Percentiles rank a stretch among this genome's conserved stretches.
Evolutionary conservation across 768 basidiomycete species (phyloP).

Genomic region (Serendipita sp.): DNA sequence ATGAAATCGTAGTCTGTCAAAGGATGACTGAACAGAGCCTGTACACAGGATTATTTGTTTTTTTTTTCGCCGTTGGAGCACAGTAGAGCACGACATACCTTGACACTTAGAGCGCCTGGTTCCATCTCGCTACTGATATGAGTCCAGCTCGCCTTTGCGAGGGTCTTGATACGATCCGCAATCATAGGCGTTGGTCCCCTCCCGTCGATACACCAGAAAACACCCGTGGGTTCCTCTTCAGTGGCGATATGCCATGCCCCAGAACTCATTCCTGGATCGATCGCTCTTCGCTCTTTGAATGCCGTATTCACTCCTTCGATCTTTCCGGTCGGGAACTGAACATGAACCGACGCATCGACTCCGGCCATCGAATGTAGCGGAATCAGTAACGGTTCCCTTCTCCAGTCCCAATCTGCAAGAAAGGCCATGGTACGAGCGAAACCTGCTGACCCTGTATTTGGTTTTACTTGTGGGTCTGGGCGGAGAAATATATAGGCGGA

Average conservation of each 20-base stretch:
- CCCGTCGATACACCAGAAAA: slow-evolving; percentile 54
- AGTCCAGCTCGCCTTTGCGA: slow-evolving; percentile 62
- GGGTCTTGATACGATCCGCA: slow-evolving; percentile 49
- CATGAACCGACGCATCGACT: slow-evolving; percentile 15
- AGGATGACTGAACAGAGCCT: slow-evolving; percentile 80
- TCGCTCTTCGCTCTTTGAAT: slow-evolving; percentile 19
- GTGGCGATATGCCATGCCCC: slow-evolving; percentile 65
- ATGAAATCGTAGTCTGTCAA: slow-evolving; percentile 73
- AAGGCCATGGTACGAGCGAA: slow-evolving; percentile 60
- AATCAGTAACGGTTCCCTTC: slow-evolving; percentile 54
- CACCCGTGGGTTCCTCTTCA: slow-evolving; percentile 54
- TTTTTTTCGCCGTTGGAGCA: neutral
- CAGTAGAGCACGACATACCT: slow-evolving; percentile 26
- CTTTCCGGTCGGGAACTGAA: slow-evolving; percentile 14
- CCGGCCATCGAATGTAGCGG: slow-evolving; percentile 34
- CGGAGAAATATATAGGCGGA: slow-evolving; percentile 64
- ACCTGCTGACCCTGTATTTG: slow-evolving; percentile 20
- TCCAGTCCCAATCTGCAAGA: slow-evolving; percentile 57
- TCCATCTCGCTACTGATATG: slow-evolving; percentile 34
- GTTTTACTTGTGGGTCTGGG: slow-evolving; percentile 17
- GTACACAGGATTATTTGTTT: neutral
- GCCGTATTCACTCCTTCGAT: slow-evolving; percentile 10
- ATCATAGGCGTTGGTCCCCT: slow-evolving; percentile 46
- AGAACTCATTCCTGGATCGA: slow-evolving; percentile 22
- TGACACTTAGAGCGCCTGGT: slow-evolving; percentile 33